These are phyloP conservation scores for Xylaria hypoxylon DNA, from an alignment of 2,329 filamentous ascomycete genomes.

Conservation along the genomic window DNA sequence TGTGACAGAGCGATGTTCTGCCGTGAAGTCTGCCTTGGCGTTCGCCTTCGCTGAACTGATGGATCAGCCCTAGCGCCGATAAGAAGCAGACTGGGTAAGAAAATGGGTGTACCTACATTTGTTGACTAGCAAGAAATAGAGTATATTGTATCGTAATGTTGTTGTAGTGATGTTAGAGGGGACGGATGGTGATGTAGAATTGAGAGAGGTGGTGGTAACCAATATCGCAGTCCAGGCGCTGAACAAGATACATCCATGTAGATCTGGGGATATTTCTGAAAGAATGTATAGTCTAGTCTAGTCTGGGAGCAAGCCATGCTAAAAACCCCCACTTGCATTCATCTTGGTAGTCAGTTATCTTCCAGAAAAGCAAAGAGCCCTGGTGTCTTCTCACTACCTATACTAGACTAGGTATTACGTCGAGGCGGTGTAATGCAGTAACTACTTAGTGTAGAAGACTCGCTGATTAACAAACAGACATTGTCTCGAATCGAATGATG, in stretches of 20 bases:
- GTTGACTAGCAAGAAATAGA: background rate
- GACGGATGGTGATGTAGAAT: background rate
- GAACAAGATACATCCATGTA: too few species aligned
- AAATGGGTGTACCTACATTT: background rate
- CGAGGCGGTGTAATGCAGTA: constrained; percentile 4
- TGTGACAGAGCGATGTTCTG: background rate
- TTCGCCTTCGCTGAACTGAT: background rate
- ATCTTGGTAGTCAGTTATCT: too few species aligned
- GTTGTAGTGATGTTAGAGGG: background rate
- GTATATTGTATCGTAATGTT: background rate
- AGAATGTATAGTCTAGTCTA: too few species aligned
- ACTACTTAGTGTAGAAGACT: too few species aligned
- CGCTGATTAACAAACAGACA: too few species aligned
- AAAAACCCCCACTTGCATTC: too few species aligned
- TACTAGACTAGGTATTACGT: background rate
- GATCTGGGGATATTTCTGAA: too few species aligned
- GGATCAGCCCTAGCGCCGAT: background rate
- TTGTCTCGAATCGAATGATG: background rate
- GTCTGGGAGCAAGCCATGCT: too few species aligned
- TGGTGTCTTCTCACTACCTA: too few species aligned
- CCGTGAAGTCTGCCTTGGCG: background rate
- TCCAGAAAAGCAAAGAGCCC: too few species aligned
- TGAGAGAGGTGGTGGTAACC: background rate
- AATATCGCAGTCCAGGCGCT: too few species aligned
- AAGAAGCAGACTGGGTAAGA: background rate